Evolutionary conservation across 2,329 filamentous ascomycete genomes (phyloP).

Genomic region (Aspergillus jensenii): DNA sequence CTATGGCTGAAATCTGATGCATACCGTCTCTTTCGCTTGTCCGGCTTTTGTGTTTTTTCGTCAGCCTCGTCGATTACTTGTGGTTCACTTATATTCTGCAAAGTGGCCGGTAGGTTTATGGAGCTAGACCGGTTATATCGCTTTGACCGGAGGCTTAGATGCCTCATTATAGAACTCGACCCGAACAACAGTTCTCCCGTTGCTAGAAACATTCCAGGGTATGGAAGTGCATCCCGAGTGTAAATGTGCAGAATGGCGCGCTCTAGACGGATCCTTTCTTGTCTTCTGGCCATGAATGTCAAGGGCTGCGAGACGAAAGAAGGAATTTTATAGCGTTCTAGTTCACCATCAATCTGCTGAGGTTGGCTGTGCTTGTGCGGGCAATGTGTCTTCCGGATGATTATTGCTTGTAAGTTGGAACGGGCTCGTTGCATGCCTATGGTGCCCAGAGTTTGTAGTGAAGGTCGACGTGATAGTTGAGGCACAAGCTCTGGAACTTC

Average conservation of each 20-base stretch:
- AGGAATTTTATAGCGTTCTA: conserved; percentile 79
- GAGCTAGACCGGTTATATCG: conserved; percentile 72
- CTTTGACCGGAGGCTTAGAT: conserved; percentile 75
- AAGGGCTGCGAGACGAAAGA: conserved; percentile 63
- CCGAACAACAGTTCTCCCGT: conserved; percentile 70
- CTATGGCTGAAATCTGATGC: conserved; percentile 1
- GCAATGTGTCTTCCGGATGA: conserved; percentile 80
- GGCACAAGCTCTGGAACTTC: conserved; percentile 73
- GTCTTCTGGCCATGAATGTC: conserved; percentile 70
- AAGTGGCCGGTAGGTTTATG: conserved; percentile 25
- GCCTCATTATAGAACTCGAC: conserved; percentile 79
- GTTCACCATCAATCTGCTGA: conserved; percentile 49
- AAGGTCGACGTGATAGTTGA: conserved; percentile 56
- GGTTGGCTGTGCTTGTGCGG: conserved; percentile 57
- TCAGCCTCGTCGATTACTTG: not conserved
- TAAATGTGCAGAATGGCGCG: conserved; percentile 73
- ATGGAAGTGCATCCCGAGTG: conserved; percentile 77
- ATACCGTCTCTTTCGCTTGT: not conserved
- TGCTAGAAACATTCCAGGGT: conserved; percentile 73
- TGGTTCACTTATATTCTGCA: not conserved
- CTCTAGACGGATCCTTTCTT: conserved; percentile 77
- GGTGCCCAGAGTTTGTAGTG: conserved; percentile 74
- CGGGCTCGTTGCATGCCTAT: conserved; percentile 72
- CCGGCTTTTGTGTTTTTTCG: not conserved
- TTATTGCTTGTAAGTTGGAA: conserved; percentile 69